Base-by-base conservation (phyloP, 331 rosid genomes). In the Saraca asoca region DNA sequence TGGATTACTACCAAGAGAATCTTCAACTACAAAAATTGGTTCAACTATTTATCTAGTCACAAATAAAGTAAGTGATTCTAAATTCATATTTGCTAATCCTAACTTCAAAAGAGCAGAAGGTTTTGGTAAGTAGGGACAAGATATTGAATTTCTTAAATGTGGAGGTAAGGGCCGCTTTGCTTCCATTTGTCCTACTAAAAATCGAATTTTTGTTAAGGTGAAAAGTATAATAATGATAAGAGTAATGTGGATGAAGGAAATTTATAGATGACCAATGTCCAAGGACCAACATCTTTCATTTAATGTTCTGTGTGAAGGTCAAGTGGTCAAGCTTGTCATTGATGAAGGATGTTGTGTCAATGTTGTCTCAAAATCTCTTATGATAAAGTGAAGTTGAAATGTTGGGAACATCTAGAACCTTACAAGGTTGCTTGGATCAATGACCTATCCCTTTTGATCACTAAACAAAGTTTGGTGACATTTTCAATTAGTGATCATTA, bases 361-460 rank as follows among this genome's bases (percentile, higher is more conserved):
- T 5, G 65, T 59, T 38, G 49, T 59, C 15, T 59, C 49, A 5
- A 5, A 46, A 24, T 58, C 41, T 2, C 13, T 31, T 10, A 46
- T 48, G 0, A 64, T 0, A 45, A 15, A 4, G 12, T 31, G 1
- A 8, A 31, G 7, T 44, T 63, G 0, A 20, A 18, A 5, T 2
- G 3, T 2, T 31, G 6, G 7, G 13, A 16, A 1, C 18, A 46
- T 15, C 58, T 11, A 10, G 11, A 13, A 12, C 17, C 46, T 0
- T 64, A 48, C 3, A n/a, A 18, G 10, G 5, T 65, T 12, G 54
- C 11, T 13, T 50, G 19, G 70, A n/a, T 65, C 0, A 51, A 65
- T 50, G 50, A n/a, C 9, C 16, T n/a, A 3, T n/a, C 19, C 2
- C 7, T 35, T 7, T 34, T 59, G 2, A 13, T 37, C 13, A 49